Conservation (phyloP, 2,329 filamentous ascomycete genomes). For the Fusarium pseudograminearum region DNA sequence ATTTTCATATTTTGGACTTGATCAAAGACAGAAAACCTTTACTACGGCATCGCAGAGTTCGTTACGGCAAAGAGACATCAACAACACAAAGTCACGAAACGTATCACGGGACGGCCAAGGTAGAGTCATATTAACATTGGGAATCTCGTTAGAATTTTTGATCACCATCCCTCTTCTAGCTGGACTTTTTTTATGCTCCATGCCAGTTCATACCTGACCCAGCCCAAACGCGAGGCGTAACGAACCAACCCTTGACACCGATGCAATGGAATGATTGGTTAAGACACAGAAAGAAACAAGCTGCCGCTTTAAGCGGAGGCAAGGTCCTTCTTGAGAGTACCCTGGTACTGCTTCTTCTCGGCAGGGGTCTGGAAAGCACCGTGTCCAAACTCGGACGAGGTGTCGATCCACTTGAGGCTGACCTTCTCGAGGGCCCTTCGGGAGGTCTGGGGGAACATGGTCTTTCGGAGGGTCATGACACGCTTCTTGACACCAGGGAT, state of each 20-base stretch:
- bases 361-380: slow-evolving; percentile 98
- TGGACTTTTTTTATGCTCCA: slow-evolving; percentile 53
- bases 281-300: slow-evolving; percentile 59
- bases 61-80: not conserved
- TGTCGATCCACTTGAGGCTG: slow-evolving; percentile 99
- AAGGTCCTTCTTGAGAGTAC: slow-evolving; percentile 99
- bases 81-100: not conserved
- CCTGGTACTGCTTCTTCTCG: slow-evolving; percentile 98
- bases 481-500: slow-evolving; percentile 99
- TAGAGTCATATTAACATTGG: slow-evolving; percentile 49
- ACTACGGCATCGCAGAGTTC: not conserved
- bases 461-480: slow-evolving; percentile 98
- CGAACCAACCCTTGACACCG: slow-evolving; percentile 65
- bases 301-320: slow-evolving; percentile 58
- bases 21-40: not conserved
- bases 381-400: slow-evolving; percentile 99
- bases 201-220: slow-evolving; percentile 54
- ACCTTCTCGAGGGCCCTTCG: slow-evolving; percentile 98
- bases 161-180: slow-evolving; percentile 52
- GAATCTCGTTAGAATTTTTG: slow-evolving; percentile 53
- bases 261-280: slow-evolving; percentile 59
- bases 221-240: slow-evolving; percentile 53
- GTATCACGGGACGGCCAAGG: slow-evolving; percentile 25
- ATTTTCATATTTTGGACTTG: not conserved
- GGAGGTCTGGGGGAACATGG: slow-evolving; percentile 97